Percentiles rank a stretch among this genome's conserved stretches.
Evolutionary conservation across 345 rosid genomes (phyloP).

Genomic region (Citrus medica): DNA sequence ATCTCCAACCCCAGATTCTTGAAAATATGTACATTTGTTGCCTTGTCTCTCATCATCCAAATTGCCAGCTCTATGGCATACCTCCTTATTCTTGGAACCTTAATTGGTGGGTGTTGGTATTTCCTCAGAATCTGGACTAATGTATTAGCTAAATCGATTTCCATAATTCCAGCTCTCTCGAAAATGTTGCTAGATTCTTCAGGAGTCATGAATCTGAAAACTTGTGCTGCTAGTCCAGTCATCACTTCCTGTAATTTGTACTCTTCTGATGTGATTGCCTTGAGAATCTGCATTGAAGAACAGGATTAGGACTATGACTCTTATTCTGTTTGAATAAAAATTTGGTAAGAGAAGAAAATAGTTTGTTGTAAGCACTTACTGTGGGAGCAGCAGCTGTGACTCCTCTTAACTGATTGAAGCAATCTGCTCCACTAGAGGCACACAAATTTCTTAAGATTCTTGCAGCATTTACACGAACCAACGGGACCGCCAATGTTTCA

Average conservation of each 20-base stretch:
- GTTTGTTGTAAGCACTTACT: conserved; percentile 35
- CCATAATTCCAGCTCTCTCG: conserved; percentile 41
- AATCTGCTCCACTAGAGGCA: conserved; percentile 40
- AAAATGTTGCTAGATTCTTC: conserved; percentile 48
- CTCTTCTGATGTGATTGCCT: conserved; percentile 56
- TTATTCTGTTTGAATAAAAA: background rate
- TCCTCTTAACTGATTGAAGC: conserved; percentile 50
- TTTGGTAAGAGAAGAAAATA: background rate
- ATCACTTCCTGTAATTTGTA: conserved; percentile 87
- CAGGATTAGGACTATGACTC: background rate
- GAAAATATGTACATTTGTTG: conserved; percentile 27
- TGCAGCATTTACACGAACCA: conserved; percentile 64
- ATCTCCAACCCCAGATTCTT: conserved; percentile 46
- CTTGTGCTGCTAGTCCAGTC: conserved; percentile 62
- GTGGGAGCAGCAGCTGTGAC: conserved; percentile 60
- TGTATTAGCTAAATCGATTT: conserved; percentile 42
- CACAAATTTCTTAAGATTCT: conserved; percentile 78
- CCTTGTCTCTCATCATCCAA: conserved; percentile 71
- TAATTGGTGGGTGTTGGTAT: conserved; percentile 54
- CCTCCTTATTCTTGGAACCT: conserved; percentile 78
- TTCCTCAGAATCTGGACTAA: conserved; percentile 52
- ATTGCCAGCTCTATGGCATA: conserved; percentile 72
- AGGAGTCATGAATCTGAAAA: conserved; percentile 54
- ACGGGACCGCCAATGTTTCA: conserved; percentile 48
- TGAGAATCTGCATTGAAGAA: conserved; percentile 53